A percentile compares a stretch with the other conserved stretches of the same genome.
These are phyloP conservation scores for Cercis canadensis DNA, from an alignment of 306 rosid genomes.

Conservation along the genomic window DNA sequence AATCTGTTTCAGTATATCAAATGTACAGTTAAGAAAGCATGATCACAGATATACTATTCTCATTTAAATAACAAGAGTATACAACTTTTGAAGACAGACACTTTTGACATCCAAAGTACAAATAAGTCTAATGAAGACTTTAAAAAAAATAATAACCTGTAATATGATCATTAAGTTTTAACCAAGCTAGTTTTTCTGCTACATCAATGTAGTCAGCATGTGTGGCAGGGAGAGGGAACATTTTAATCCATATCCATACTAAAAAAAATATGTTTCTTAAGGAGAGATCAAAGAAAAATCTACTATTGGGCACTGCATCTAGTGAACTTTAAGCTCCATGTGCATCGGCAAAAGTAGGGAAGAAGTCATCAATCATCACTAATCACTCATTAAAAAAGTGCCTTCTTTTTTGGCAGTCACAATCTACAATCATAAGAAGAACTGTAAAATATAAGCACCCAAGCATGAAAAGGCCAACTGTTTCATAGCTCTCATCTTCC, in stretches of 20 bases:
- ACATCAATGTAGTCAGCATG: background rate
- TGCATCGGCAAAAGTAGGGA: background rate
- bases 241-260: background rate
- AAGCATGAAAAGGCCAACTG: constrained; percentile 1
- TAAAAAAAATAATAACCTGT: constrained; percentile 19
- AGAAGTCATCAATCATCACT: constrained; percentile 14
- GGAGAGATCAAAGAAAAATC: too few relatives aligned
- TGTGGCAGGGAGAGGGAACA: constrained; percentile 3
- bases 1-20: constrained; percentile 1
- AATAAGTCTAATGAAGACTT: constrained; percentile 18
- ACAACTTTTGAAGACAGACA: constrained; percentile 12
- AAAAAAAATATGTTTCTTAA: background rate
- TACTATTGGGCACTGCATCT: background rate
- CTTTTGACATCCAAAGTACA: constrained; percentile 4
- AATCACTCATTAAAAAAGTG: background rate
- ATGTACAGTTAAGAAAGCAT: constrained; percentile 19
- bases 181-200: background rate
- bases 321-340: background rate
- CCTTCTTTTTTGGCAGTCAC: background rate
- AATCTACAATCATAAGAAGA: constrained; percentile 9
- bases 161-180: background rate
- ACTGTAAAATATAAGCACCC: constrained; percentile 3
- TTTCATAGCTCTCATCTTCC: background rate
- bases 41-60: background rate
- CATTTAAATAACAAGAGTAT: background rate